Conservation (phyloP, 345 rosid genomes). For the Cardiospermum halicacabum region DNA sequence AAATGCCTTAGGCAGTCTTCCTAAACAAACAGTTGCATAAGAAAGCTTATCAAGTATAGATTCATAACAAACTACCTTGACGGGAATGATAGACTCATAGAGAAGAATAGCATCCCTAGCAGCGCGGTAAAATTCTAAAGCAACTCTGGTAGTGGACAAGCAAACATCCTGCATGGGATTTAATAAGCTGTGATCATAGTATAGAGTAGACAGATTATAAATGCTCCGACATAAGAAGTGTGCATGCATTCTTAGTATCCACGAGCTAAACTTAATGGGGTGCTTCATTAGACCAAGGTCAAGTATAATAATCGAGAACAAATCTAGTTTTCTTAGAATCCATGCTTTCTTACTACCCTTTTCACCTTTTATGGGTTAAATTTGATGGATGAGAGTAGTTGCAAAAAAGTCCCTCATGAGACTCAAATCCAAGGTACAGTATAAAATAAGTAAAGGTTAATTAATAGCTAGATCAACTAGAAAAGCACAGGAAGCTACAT, state of each 20-base stretch:
- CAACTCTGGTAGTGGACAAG: constrained; percentile 81
- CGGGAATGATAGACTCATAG: constrained; percentile 86
- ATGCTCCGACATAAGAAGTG: background rate
- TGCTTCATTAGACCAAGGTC: too few species aligned
- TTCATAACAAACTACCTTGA: constrained; percentile 63
- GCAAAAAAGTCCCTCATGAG: background rate
- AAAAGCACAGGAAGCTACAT: constrained; percentile 2
- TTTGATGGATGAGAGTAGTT: background rate
- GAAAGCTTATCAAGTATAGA: background rate
- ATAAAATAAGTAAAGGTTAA: background rate
- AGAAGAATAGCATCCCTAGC: constrained; percentile 83
- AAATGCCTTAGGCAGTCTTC: background rate
- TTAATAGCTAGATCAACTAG: background rate
- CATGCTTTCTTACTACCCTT: background rate
- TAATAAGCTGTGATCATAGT: constrained; percentile 12
- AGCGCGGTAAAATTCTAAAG: constrained; percentile 76
- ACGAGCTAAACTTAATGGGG: background rate
- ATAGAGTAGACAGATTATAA: background rate
- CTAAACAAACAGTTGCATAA: background rate
- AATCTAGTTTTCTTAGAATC: too few species aligned
- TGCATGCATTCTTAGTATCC: background rate
- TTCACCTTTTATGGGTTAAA: background rate
- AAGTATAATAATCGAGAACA: too few species aligned
- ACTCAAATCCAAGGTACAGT: background rate
- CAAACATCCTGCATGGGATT: constrained; percentile 65